These are phyloP conservation scores for Schizophyllum amplum DNA, from an alignment of 1,284 basidiomycete species.

Conservation along the genomic window DNA sequence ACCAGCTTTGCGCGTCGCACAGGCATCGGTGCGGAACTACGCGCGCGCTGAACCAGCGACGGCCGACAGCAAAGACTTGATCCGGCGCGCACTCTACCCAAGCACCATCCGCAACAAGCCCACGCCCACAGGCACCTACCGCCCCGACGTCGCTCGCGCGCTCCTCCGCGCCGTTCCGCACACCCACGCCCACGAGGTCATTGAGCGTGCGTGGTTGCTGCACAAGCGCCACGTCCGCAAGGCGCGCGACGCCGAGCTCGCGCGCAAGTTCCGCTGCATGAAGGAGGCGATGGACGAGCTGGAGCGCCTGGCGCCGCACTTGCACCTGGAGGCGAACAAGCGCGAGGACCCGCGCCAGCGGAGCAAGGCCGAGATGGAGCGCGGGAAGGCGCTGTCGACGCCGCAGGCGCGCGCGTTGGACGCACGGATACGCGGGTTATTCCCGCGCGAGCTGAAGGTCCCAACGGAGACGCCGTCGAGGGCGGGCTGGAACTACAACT, in stretches of 20 bases:
- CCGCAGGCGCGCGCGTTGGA: constrained; percentile 67
- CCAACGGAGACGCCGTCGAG: constrained; percentile 74
- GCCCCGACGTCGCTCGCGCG: constrained; percentile 62
- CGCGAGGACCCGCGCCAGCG: constrained; percentile 65
- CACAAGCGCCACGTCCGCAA: constrained; percentile 71
- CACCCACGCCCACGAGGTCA: constrained; percentile 87
- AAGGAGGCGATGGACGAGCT: constrained; percentile 74
- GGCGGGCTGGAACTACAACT: constrained; percentile 75
- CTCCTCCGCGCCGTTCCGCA: constrained; percentile 73
- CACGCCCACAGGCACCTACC: constrained; percentile 76
- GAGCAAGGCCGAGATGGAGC: constrained; percentile 46
- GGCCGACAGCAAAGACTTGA: constrained; percentile 60
- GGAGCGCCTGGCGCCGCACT: constrained; percentile 51
- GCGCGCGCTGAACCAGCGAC: constrained; percentile 21
- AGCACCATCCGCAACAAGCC: constrained; percentile 58
- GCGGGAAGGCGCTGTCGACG: constrained; percentile 55
- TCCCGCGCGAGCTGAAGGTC: constrained; percentile 74
- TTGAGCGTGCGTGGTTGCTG: constrained; percentile 87
- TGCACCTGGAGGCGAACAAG: constrained; percentile 72
- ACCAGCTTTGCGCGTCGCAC: not conserved
- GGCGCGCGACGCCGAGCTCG: constrained; percentile 54
- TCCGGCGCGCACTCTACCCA: constrained; percentile 77
- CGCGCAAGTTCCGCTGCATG: constrained; percentile 74
- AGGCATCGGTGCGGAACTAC: constrained; percentile 6
- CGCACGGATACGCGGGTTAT: constrained; percentile 72